Evolutionary conservation across 1,139 yeast genomes (phyloP), one percentile per base, ranked within the genome.

Genomic region (Nakaseomyces sp.): DNA sequence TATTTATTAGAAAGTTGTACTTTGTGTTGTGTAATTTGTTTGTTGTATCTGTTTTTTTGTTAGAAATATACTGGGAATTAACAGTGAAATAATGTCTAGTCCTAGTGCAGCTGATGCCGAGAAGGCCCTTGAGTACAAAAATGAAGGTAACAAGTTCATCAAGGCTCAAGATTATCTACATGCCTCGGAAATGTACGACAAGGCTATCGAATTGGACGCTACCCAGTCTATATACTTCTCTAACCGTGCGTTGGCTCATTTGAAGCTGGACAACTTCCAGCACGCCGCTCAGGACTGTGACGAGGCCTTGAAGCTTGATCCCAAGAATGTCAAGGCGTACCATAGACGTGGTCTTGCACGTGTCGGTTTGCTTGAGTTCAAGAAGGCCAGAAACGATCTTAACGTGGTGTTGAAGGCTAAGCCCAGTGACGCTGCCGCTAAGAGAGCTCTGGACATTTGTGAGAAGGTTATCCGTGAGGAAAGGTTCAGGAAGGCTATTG

Each of bases 221-320:
- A 56, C 69, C n/a, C 78, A 81, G 49, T 85, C 93, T 1, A 77
- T 89, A 16, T 82, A 79, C 57, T 85, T 69, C 61, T 80, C 96
- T 25, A 91, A 91, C 66, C 71, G 96, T 50, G 96, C 98, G 0
- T 94, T 87, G 50, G 95, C 87, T 1, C 81, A 88, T 53, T 78
- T 89, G 59, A 85, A 86, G 60, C 65, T 81, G 45, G 98, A 91
- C 60, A 81, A 80, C 55, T 89, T 83, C 63, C 97, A 96, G 1
- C 71, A 77, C 41, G 95, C 96, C 1, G 75, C 89, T 4, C 69
- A 66, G 15, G 96, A 89, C 61, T 82, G 95, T 54, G 75, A 81
- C 32, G 65, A 67, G 40, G 89, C 97, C 0, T 70, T 91, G 41
- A 73, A 71, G 41, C 60, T 81, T 10, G 88, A 91, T 58, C 74